A percentile compares a stretch with the other conserved stretches of the same genome.
Evolutionary conservation across 1,284 basidiomycete species (phyloP).

Genomic region (Amylostereum chailletii): DNA sequence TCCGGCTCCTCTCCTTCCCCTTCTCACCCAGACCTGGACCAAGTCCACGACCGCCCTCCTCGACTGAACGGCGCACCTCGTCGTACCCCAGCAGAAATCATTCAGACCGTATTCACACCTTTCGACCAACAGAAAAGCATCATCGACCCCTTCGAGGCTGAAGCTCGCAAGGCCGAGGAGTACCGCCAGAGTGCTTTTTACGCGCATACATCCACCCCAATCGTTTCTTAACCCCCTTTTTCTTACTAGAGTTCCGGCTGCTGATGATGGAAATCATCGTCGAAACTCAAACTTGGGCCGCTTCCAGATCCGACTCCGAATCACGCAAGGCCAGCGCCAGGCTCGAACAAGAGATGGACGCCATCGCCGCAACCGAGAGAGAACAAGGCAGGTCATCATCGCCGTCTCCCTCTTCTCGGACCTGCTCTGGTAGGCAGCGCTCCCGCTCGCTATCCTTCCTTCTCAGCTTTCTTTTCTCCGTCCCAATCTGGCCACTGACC

Average conservation of each 20-base stretch:
- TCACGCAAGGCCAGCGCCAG: background rate
- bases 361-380: conserved; percentile 11
- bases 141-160: background rate
- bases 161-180: background rate
- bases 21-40: too few relatives aligned
- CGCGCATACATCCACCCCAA: too few relatives aligned
- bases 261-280: background rate
- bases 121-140: background rate
- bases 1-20: too few relatives aligned
- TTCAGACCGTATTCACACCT: background rate
- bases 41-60: too few relatives aligned
- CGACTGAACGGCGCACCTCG: too few relatives aligned
- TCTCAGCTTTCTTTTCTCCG: background rate
- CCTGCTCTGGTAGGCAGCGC: conserved; percentile 12
- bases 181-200: background rate
- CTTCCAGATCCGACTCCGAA: background rate
- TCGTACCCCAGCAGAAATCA: background rate
- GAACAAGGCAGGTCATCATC: conserved; percentile 33
- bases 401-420: background rate
- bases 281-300: background rate
- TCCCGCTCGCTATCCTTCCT: background rate
- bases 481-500: background rate
- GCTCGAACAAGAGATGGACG: background rate
- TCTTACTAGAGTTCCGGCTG: background rate
- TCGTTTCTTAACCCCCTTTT: too few relatives aligned